These are phyloP conservation scores for Gossypium longicalyx DNA, from an alignment of 345 rosid species.

Conservation along the genomic window DNA sequence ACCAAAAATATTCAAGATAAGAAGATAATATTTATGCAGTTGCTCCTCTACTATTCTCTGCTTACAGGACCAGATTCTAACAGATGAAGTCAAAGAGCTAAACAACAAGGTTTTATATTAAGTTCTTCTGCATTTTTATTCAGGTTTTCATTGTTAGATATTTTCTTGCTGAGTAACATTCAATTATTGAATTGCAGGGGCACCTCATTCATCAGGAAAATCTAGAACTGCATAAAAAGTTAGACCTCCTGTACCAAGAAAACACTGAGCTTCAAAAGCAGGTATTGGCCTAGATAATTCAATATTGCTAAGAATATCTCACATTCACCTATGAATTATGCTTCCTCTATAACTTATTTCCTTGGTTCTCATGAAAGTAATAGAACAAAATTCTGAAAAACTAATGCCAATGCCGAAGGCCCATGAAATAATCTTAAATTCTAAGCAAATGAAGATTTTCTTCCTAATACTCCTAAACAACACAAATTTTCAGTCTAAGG, in stretches of 20 bases:
- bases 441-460: background rate
- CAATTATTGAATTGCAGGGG: constrained; percentile 40
- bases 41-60: background rate
- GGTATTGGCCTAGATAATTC: constrained; percentile 31
- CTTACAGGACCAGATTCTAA: constrained; percentile 54
- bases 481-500: constrained; percentile 21
- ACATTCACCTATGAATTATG: background rate
- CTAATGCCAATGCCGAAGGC: background rate
- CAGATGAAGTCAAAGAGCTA: constrained; percentile 54
- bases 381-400: background rate
- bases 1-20: background rate
- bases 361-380: background rate
- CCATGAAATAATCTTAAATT: background rate
- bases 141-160: background rate
- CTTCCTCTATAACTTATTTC: background rate
- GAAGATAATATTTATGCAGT: background rate
- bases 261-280: constrained; percentile 42
- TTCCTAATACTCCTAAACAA: constrained; percentile 1
- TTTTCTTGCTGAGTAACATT: constrained; percentile 1
- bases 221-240: constrained; percentile 42
- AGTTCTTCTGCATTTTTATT: background rate
- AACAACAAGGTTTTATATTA: constrained; percentile 44
- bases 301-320: background rate
- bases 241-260: constrained; percentile 44
- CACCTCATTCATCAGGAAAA: constrained; percentile 57